These are phyloP conservation scores for Stropharia rugosoannulata DNA, from an alignment of 768 basidiomycete species.

Conservation along the genomic window DNA sequence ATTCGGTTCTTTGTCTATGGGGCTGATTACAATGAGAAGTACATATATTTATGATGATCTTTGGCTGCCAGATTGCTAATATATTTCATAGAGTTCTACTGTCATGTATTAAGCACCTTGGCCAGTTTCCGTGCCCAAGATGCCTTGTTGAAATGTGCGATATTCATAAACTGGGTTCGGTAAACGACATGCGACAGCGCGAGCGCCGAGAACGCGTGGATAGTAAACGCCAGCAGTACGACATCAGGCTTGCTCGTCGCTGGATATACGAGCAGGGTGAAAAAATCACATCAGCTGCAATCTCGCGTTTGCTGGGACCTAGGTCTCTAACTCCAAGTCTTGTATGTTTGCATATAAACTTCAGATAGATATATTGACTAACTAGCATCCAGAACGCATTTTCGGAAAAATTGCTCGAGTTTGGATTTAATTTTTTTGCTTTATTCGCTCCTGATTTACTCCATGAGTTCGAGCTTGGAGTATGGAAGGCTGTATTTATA, in stretches of 20 bases:
- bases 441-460: constrained; percentile 35
- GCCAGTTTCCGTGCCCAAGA: constrained; percentile 34
- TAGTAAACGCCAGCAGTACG: background rate
- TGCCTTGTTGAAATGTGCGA: constrained; percentile 29
- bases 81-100: constrained; percentile 25
- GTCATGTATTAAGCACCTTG: constrained; percentile 30
- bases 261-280: constrained; percentile 10
- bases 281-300: background rate
- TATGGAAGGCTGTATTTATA: constrained; percentile 34
- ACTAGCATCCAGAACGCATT: constrained; percentile 29
- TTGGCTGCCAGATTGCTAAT: background rate
- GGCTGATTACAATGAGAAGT: constrained; percentile 22
- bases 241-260: constrained; percentile 2
- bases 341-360: background rate
- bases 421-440: constrained; percentile 24
- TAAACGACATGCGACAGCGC: constrained; percentile 13
- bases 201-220: constrained; percentile 5
- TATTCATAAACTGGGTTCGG: constrained; percentile 24
- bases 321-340: constrained; percentile 9
- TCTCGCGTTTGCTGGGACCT: constrained; percentile 2
- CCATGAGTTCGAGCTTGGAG: constrained; percentile 40
- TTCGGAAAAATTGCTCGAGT: constrained; percentile 12
- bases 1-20: constrained; percentile 15
- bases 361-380: no score
- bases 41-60: background rate